Conservation (phyloP, 169 alveolate genomes). For the Babesia ovata region DNA sequence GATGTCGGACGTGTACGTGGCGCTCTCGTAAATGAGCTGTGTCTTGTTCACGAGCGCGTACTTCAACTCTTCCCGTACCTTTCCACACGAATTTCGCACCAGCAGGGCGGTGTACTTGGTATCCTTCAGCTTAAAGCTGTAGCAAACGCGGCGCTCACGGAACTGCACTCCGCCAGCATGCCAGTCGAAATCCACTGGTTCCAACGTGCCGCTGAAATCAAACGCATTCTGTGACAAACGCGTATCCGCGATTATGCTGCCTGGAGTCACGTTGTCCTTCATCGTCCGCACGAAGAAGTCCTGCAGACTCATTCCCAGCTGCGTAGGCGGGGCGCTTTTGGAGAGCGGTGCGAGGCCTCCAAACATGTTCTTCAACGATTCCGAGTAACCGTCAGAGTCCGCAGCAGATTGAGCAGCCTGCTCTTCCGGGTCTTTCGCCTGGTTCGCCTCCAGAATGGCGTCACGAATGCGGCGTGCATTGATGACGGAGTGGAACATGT, state of each 20-base stretch:
- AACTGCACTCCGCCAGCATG: conserved; percentile 21
- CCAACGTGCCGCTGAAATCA: conserved; percentile 37
- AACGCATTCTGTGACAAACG: conserved; percentile 34
- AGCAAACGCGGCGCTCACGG: conserved; percentile 8
- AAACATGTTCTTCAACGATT: conserved; percentile 1
- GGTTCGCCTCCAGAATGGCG: neutral
- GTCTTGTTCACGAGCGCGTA: conserved; percentile 36
- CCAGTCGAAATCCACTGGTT: conserved; percentile 53
- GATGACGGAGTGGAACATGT: conserved; percentile 26
- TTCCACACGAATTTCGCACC: conserved; percentile 18
- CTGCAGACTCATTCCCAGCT: conserved; percentile 1
- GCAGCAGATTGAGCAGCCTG: neutral
- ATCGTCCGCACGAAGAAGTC: conserved; percentile 3
- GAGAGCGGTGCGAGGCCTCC: conserved; percentile 37
- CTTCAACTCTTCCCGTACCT: conserved; percentile 45
- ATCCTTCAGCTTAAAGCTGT: conserved; percentile 40
- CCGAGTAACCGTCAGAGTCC: neutral
- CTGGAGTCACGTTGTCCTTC: conserved; percentile 11
- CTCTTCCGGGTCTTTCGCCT: neutral
- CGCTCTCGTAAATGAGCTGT: conserved; percentile 37
- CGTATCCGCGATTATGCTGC: conserved; percentile 28
- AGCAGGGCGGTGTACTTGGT: conserved; percentile 31
- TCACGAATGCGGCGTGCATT: conserved; percentile 27
- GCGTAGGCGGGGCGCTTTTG: conserved; percentile 1
- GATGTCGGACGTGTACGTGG: conserved; percentile 19